Evolutionary conservation across 495 filamentous ascomycete genomes (phyloP).

Genomic region (Aspergillus asperescens): DNA sequence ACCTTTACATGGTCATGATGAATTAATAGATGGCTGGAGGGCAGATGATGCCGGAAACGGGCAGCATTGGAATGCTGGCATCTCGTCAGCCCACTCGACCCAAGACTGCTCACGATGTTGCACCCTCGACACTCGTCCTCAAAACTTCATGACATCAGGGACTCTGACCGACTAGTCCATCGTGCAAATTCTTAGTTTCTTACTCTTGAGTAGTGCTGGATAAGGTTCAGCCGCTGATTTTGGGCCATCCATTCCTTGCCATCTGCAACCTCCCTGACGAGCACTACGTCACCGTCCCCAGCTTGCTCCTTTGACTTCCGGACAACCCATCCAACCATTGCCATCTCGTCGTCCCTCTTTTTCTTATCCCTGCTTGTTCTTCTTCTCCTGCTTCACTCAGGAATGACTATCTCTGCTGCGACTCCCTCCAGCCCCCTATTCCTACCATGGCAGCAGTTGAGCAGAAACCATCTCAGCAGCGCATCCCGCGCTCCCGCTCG

Average conservation of each 20-base stretch:
- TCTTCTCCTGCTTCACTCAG: slow-evolving; percentile 10
- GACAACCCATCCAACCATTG: slow-evolving; percentile 20
- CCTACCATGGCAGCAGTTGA: slow-evolving; percentile 32
- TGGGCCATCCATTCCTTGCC: slow-evolving; percentile 11
- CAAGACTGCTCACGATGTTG: background rate
- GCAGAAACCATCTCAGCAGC: slow-evolving; percentile 15
- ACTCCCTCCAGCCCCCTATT: slow-evolving; percentile 6
- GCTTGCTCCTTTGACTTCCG: slow-evolving; percentile 28
- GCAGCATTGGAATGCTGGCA: background rate
- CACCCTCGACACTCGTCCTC: slow-evolving; percentile 2
- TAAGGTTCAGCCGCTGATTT: slow-evolving; percentile 5
- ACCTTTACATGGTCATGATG: background rate
- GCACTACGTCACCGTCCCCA: slow-evolving; percentile 23
- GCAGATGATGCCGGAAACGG: background rate
- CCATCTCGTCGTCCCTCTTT: slow-evolving; percentile 1
- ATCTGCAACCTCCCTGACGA: slow-evolving; percentile 15
- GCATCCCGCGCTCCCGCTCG: slow-evolving; percentile 24
- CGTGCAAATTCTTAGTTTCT: background rate
- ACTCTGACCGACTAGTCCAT: background rate
- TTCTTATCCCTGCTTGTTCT: slow-evolving; percentile 9
- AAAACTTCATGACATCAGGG: slow-evolving; percentile 22
- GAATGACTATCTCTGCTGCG: slow-evolving; percentile 15
- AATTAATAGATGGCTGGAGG: background rate
- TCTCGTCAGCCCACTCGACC: slow-evolving; percentile 7
- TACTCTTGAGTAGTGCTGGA: background rate